A percentile compares a stretch with the other conserved stretches of the same genome.
These are phyloP conservation scores for Dendryphion nanum DNA, from an alignment of 2,329 filamentous ascomycete genomes.

Conservation along the genomic window DNA sequence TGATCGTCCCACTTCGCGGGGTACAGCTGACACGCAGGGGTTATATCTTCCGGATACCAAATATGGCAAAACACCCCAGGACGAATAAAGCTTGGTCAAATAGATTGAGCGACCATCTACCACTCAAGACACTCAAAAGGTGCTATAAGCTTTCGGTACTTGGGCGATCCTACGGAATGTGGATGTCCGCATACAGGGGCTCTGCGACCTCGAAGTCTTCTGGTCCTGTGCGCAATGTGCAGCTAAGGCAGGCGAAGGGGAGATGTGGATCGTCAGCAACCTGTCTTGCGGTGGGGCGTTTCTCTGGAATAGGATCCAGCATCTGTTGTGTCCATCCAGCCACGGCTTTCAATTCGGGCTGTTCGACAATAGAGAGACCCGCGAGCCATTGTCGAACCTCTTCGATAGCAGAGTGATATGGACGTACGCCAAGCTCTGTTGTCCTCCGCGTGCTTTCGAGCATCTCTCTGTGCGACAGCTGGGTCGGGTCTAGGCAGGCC, in stretches of 20 bases:
- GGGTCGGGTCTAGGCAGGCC: not conserved
- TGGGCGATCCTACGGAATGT: not conserved
- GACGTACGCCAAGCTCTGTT: not conserved
- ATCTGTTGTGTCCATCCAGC: not conserved
- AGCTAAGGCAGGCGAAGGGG: constrained; percentile 10
- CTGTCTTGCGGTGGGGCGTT: not conserved
- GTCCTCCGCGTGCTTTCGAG: not conserved
- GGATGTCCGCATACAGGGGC: not conserved
- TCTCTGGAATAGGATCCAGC: not conserved
- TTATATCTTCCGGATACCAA: not conserved
- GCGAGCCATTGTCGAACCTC: not conserved
- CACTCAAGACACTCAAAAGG: constrained; percentile 1
- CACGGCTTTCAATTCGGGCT: not conserved
- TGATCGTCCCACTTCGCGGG: constrained; percentile 1
- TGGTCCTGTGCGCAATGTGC: constrained; percentile 7
- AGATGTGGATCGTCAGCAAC: constrained; percentile 6
- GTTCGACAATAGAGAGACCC: not conserved
- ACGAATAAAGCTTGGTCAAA: not conserved
- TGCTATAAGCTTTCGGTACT: not conserved
- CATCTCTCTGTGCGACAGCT: not conserved
- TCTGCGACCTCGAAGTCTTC: constrained; percentile 9
- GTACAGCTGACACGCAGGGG: constrained; percentile 4
- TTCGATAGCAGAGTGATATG: not conserved
- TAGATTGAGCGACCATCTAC: not conserved
- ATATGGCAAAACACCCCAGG: constrained; percentile 1